phyloP scores from a whole-genome alignment of 805 yeast species.

The Yamadazyma paraphyllophila region DNA sequence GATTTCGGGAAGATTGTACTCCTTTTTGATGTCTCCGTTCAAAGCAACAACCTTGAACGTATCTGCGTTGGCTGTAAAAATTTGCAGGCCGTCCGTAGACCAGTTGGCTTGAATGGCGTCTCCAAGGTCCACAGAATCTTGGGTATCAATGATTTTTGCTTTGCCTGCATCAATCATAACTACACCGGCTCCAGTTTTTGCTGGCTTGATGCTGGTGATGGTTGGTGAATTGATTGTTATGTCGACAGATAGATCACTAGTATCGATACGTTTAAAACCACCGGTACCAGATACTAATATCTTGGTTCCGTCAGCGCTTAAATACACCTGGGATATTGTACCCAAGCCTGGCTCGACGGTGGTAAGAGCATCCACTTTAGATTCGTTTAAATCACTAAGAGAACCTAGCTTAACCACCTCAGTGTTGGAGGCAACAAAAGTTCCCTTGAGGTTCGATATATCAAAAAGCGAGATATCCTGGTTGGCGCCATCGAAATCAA shows the following conservation, averaged over 20 bases:
- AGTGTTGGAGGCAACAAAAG: conserved; percentile 34
- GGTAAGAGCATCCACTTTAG: conserved; percentile 7
- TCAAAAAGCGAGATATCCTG: conserved; percentile 26
- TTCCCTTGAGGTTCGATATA: conserved; percentile 22
- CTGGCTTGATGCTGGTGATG: background rate
- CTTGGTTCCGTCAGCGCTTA: conserved; percentile 25
- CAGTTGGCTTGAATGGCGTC: conserved; percentile 2
- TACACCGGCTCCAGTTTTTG: background rate
- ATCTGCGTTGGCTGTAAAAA: background rate
- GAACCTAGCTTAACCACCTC: conserved; percentile 25
- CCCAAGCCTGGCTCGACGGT: conserved; percentile 7
- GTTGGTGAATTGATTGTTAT: background rate
- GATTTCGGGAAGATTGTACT: conserved; percentile 1
- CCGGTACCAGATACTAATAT: background rate
- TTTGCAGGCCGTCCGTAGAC: conserved; percentile 1
- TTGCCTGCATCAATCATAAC: background rate
- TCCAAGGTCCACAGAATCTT: background rate
- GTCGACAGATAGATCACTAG: background rate
- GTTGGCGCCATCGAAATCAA: conserved; percentile 20
- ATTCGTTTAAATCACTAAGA: conserved; percentile 18
- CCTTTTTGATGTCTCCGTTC: background rate
- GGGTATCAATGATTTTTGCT: too few species aligned
- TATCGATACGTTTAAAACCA: background rate
- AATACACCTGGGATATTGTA: conserved; percentile 18
- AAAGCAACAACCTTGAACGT: background rate